These are phyloP conservation scores for Solanum ossicruentum DNA, from an alignment of 257 asterid species.

Conservation along the genomic window DNA sequence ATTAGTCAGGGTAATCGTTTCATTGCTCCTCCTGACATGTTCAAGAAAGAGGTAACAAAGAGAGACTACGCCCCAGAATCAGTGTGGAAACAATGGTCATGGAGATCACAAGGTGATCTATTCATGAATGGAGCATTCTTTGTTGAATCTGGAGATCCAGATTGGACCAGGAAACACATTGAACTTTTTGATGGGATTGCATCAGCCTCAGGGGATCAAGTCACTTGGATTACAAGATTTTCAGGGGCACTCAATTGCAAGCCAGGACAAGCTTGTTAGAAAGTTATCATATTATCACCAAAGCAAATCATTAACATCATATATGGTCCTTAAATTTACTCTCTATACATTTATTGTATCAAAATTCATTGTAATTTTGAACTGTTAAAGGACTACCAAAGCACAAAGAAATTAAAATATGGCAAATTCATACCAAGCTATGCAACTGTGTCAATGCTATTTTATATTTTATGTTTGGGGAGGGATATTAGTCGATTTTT, in stretches of 20 bases:
- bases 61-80: constrained; percentile 40
- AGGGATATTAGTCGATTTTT: background rate
- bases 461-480: background rate
- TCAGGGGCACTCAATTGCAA: constrained; percentile 47
- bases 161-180: constrained; percentile 30
- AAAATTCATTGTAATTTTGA: background rate
- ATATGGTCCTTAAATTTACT: background rate
- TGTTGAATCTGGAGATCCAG: constrained; percentile 55
- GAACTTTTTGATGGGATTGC: constrained; percentile 28
- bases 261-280: constrained; percentile 37
- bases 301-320: background rate
- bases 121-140: constrained; percentile 72
- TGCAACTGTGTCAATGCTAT: background rate
- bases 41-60: constrained; percentile 65
- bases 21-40: constrained; percentile 44
- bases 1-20: constrained; percentile 86
- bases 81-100: constrained; percentile 61
- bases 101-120: constrained; percentile 79
- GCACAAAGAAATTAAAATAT: background rate
- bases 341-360: background rate
- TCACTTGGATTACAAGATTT: constrained; percentile 35
- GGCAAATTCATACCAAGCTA: background rate
- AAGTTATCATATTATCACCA: background rate
- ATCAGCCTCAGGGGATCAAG: constrained; percentile 27
- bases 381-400: background rate